Base-by-base conservation (phyloP, 169 alveolate genomes). In the Plasmodium coatneyi region DNA sequence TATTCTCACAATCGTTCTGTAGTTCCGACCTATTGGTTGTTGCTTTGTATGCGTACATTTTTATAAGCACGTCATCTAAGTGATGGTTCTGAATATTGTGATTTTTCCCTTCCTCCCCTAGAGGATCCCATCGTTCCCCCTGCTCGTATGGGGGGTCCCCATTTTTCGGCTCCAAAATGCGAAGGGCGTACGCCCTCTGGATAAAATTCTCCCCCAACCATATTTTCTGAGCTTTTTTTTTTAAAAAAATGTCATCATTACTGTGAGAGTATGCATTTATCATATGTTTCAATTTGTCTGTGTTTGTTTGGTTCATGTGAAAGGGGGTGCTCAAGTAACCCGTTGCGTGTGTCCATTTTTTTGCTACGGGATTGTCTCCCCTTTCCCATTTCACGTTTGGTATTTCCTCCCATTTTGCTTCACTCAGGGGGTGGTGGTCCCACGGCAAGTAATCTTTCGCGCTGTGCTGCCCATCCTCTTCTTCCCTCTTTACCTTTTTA, bases 201-300 rank as follows among this genome's bases (percentile, higher is more conserved):
- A 84, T 84, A 74, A 76, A 49, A 22, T 52, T 4, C 54, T 28
- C 74, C 41, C 54, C 84, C 22, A 72, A n/a, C 43, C 76, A 52
- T 22, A 41, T 72, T 84, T 84, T 72, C 19, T 74, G 49, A 46
- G 28, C 2, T 41, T 76, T 49, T 5, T 74, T 36, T 84, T 54
- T 76, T 34, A 84, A 74, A 84, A 84, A 72, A 28, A 84, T 71
- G 19, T 84, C 80, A 66, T 25, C 56, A n/a, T 49, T 70, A 12
- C 9, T 43, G 36, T 72, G 80, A n/a, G 93, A 84, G 39, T 84
- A 84, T 1, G 84, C 84, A 39, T 84, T 84, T 5, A 84, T 28
- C 79, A 84, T 32, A 74, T 84, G 25, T n/a, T 36, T 72, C 41
- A 84, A 54, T 74, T 43, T 84, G n/a, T 84, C 60, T 7, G 14